These are phyloP conservation scores for Cryptosporidium xiaoi DNA, from an alignment of 169 alveolate genomes.

Conservation along the genomic window DNA sequence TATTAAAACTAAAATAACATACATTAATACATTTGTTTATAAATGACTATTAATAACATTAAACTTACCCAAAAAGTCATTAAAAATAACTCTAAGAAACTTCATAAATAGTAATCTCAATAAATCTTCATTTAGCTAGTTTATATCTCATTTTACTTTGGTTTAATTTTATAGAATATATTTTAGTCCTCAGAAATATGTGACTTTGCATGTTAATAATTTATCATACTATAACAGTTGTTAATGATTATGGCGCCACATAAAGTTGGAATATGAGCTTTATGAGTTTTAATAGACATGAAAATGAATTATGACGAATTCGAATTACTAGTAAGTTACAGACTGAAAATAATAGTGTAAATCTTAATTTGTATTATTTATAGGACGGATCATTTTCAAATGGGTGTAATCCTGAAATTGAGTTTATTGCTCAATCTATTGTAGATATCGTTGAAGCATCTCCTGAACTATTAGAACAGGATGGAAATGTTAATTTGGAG, in stretches of 20 bases:
- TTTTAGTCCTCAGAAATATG: constrained; percentile 15
- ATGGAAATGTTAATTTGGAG: constrained; percentile 41
- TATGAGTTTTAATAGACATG: not conserved
- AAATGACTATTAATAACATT: not conserved
- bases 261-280: not conserved
- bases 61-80: constrained; percentile 30
- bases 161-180: not conserved
- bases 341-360: not conserved
- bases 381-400: constrained; percentile 71
- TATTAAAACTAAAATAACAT: constrained; percentile 20
- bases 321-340: constrained; percentile 45
- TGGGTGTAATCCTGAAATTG: constrained; percentile 67
- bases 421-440: constrained; percentile 61
- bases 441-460: constrained; percentile 68
- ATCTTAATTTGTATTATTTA: not conserved
- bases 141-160: not conserved
- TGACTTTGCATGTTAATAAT: constrained; percentile 53
- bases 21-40: not conserved
- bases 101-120: constrained; percentile 36
- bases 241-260: constrained; percentile 31
- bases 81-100: constrained; percentile 3
- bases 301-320: constrained; percentile 55
- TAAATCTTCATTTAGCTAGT: constrained; percentile 3
- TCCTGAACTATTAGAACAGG: constrained; percentile 39
- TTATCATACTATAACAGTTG: constrained; percentile 25